Evolutionary conservation across 2,329 filamentous ascomycete species (phyloP), one percentile per base, ranked within the genome.

Genomic region (Dichotomopilus funicola): DNA sequence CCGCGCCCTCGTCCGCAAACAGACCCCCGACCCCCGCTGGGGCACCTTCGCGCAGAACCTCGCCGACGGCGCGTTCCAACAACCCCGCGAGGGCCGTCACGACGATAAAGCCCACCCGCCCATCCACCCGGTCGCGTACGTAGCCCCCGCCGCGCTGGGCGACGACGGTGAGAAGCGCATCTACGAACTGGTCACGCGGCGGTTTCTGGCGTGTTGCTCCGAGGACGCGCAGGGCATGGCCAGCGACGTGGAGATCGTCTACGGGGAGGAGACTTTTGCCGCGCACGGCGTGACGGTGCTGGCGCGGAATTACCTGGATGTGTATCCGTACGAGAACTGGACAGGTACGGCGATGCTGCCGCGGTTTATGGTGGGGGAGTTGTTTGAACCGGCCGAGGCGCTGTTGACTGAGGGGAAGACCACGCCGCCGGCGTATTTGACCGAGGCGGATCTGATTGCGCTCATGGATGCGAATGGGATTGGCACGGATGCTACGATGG

Each of bases 391-490:
- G 0, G 89, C 85, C 1, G 91, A 96, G 72, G 92, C 91, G 4
- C 84, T 87, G 64, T 90, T 99, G 72, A 85, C 82, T 0, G 91
- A 97, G 64, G 92, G 94, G n/a, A 88, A 95, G 70, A 99, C 94
- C 0, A 82, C 80, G 1, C 78, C 91, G 10, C 94, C 94, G 0
- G 82, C 80, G 27, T 96, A 95, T 68, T 78, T 99, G 35, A 97
- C 94, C 0, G 94, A 99, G 68, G 91, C 94, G 0, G 94, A 99
- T 68, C 78, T 99, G 33, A 96, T 99, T 67, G 88, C 87, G 3
- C 80, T 99, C 9, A 99, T 99, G 94, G 94, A 99, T 73, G 91
- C 90, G 45, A 99, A 99, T 68, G 94, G 94, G 2, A 99, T 99
- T 61, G 94, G 94, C 10, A 99, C 94, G 8, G 94, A 99, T 73